Percentiles rank a stretch among this genome's conserved stretches.
Evolutionary conservation across 129 eudicot species (phyloP).

Genomic region (Chrysanthemum lavandulifolium): DNA sequence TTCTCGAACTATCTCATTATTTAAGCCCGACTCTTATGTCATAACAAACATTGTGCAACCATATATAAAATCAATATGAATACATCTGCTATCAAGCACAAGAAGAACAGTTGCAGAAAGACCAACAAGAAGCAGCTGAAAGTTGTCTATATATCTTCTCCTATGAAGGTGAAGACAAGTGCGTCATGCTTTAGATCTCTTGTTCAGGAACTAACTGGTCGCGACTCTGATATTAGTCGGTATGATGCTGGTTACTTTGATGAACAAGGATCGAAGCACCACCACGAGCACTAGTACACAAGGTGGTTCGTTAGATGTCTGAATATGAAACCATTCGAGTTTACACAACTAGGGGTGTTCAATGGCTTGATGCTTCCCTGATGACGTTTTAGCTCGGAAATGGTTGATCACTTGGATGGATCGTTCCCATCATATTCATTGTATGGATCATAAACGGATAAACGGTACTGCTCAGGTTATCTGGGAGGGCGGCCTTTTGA

Average conservation of each 20-base stretch:
- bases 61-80: neutral
- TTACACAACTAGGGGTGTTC: neutral
- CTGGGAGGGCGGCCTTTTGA: no score
- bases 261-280: conserved; percentile 2
- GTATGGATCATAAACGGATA: neutral
- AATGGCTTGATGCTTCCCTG: conserved; percentile 38
- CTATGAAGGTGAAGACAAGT: conserved; percentile 69
- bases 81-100: neutral
- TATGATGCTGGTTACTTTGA: conserved; percentile 23
- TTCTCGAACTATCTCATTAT: neutral
- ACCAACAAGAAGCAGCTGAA: conserved; percentile 37
- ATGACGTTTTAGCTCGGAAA: conserved; percentile 24
- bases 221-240: conserved; percentile 55
- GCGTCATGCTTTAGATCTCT: conserved; percentile 53
- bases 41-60: neutral
- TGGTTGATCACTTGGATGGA: conserved; percentile 37
- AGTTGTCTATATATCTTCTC: conserved; percentile 81
- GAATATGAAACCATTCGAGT: conserved; percentile 2
- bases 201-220: conserved; percentile 78
- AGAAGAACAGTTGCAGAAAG: conserved; percentile 4
- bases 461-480: no score
- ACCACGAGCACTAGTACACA: neutral
- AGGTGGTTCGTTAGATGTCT: neutral
- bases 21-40: neutral
- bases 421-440: conserved; percentile 32